phyloP scores from a whole-genome alignment of 2,329 filamentous ascomycete genomes.

The Meredithiella fracta region DNA sequence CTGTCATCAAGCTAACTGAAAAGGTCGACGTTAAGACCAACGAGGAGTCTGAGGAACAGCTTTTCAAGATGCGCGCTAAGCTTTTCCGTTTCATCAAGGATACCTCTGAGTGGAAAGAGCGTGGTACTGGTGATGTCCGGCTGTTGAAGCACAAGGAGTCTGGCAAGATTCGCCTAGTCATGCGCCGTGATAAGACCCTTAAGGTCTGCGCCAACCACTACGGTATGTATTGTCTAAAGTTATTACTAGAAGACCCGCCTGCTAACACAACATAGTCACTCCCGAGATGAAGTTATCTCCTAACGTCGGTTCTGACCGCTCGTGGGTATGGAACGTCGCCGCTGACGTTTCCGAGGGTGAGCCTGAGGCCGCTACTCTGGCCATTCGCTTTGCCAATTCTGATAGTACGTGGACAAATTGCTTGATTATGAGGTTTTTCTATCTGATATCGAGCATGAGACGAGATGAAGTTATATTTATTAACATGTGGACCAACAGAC shows the following conservation, averaged over 20 bases:
- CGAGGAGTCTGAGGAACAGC: slow-evolving; percentile 92
- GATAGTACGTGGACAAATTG: slow-evolving; percentile 53
- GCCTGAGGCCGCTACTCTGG: slow-evolving; percentile 86
- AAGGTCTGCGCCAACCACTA: slow-evolving; percentile 99
- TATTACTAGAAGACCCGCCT: too few relatives aligned
- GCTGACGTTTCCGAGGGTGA: slow-evolving; percentile 97
- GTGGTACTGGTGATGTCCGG: slow-evolving; percentile 88
- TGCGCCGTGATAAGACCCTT: slow-evolving; percentile 98
- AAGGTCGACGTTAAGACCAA: slow-evolving; percentile 96
- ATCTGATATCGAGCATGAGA: not conserved
- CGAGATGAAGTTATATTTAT: slow-evolving; percentile 17
- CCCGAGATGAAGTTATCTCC: slow-evolving; percentile 98
- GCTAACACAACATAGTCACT: slow-evolving; percentile 47
- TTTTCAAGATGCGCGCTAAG: slow-evolving; percentile 99
- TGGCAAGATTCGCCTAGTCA: slow-evolving; percentile 90
- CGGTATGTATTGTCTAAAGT: slow-evolving; percentile 41
- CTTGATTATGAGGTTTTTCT: not conserved
- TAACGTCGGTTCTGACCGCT: slow-evolving; percentile 94
- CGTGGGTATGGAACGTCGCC: slow-evolving; percentile 97
- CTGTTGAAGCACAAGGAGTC: slow-evolving; percentile 98
- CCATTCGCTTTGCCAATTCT: slow-evolving; percentile 93
- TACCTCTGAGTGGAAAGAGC: slow-evolving; percentile 94
- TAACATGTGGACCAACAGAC: slow-evolving; percentile 38
- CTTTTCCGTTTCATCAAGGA: slow-evolving; percentile 96
- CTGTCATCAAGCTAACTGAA: slow-evolving; percentile 88